Evolutionary conservation across 805 yeast genomes (phyloP).

Genomic region (Wickerhamiella azymoides): DNA sequence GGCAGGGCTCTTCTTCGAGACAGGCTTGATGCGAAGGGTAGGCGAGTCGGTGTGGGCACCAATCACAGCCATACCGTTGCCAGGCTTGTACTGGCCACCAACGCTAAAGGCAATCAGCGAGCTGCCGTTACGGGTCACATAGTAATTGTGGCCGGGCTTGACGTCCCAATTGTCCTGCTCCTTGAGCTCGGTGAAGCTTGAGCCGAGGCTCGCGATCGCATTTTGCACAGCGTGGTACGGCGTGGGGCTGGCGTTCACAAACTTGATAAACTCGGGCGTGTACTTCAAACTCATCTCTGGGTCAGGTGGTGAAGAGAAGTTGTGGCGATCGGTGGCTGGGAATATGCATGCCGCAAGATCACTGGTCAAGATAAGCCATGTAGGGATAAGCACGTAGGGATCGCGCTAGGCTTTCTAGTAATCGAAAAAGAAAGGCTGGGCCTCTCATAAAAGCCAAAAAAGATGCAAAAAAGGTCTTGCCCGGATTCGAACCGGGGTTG

Average conservation of each 20-base stretch:
- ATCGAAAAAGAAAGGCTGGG: neutral
- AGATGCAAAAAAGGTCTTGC: slow-evolving; percentile 10
- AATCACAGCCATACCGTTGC: slow-evolving; percentile 72
- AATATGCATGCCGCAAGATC: slow-evolving; percentile 5
- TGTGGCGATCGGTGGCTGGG: neutral
- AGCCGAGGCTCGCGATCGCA: slow-evolving; percentile 38
- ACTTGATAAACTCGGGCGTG: slow-evolving; percentile 46
- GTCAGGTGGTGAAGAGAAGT: neutral
- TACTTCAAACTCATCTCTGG: slow-evolving; percentile 5
- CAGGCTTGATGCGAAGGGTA: slow-evolving; percentile 77
- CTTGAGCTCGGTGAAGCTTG: slow-evolving; percentile 56
- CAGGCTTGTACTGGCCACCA: slow-evolving; percentile 58
- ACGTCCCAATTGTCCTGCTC: slow-evolving; percentile 63
- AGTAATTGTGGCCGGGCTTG: slow-evolving; percentile 50
- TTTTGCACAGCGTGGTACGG: slow-evolving; percentile 85
- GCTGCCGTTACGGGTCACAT: slow-evolving; percentile 79
- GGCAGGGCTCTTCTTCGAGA: slow-evolving; percentile 47
- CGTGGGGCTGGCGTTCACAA: slow-evolving; percentile 76
- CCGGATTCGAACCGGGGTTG: slow-evolving; percentile 15
- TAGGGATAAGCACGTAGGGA: too few species aligned
- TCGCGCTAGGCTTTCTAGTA: too few species aligned
- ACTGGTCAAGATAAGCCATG: neutral
- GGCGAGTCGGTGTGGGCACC: slow-evolving; percentile 98
- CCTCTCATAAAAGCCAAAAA: neutral
- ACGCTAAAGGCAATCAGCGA: slow-evolving; percentile 78